phyloP scores from a whole-genome alignment of 2,329 filamentous ascomycete genomes.

The Salinomyces thailandicus region DNA sequence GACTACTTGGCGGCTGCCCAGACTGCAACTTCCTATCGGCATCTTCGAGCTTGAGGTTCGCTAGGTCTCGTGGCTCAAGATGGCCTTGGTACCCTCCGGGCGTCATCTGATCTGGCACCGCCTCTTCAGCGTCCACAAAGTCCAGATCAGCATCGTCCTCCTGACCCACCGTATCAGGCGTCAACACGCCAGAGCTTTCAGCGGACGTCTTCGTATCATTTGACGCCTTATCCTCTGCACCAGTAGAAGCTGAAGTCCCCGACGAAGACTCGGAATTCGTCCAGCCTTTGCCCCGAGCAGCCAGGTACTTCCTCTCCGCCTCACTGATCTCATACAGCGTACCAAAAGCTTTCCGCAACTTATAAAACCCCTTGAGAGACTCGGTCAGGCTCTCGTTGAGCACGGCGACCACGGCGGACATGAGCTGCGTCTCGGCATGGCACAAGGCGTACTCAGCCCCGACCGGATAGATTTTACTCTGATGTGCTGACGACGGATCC shows the following conservation, averaged over 20 bases:
- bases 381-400: conserved; percentile 89
- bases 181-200: conserved; percentile 9
- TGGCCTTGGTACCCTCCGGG: conserved; percentile 40
- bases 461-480: conserved; percentile 60
- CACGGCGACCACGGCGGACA: conserved; percentile 78
- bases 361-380: conserved; percentile 84
- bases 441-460: conserved; percentile 82
- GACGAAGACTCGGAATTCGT: conserved; percentile 2
- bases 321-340: conserved; percentile 70
- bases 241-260: conserved; percentile 3
- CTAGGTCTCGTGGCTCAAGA: conserved; percentile 24
- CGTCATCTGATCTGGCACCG: conserved; percentile 34
- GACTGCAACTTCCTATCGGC: conserved; percentile 2
- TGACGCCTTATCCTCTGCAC: conserved; percentile 17
- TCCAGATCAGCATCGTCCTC: conserved; percentile 36
- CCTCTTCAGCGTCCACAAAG: conserved; percentile 49
- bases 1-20: conserved; percentile 1
- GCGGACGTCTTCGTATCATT: conserved; percentile 1
- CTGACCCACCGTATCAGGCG: conserved; percentile 11
- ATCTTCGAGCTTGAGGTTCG: conserved; percentile 18
- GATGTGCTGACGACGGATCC: conserved; percentile 42
- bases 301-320: conserved; percentile 54
- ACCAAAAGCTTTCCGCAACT: conserved; percentile 77
- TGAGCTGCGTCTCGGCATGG: conserved; percentile 75
- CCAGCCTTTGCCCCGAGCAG: conserved; percentile 1